A percentile compares a stretch with the other conserved stretches of the same genome.
These are phyloP conservation scores for Dipteronia sinensis DNA, from an alignment of 345 rosid species.

Conservation along the genomic window DNA sequence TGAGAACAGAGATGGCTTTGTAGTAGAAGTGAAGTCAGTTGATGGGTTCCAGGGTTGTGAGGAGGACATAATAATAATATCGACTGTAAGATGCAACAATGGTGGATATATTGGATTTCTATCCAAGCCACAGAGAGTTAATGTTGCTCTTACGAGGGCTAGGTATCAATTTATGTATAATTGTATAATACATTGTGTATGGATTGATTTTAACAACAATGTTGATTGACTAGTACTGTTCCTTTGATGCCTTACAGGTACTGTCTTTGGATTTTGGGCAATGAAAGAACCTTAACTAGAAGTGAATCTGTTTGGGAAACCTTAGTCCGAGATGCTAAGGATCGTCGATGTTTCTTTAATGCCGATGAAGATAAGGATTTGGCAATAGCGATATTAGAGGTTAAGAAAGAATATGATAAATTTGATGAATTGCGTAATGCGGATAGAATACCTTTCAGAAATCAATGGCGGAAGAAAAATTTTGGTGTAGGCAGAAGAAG, in stretches of 20 bases:
- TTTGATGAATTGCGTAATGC: conserved; percentile 35
- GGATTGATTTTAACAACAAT: background rate
- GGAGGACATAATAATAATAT: conserved; percentile 3
- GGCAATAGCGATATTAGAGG: conserved; percentile 30
- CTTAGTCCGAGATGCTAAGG: conserved; percentile 41
- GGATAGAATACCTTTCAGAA: too few relatives aligned
- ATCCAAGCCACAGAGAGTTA: background rate
- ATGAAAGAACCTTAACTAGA: conserved; percentile 35
- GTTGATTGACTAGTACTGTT: background rate
- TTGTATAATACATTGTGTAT: background rate
- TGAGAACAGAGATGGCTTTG: background rate
- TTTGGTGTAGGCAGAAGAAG: background rate
- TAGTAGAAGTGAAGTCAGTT: background rate
- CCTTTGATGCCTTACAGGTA: conserved; percentile 26
- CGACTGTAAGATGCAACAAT: background rate
- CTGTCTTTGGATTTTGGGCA: conserved; percentile 57
- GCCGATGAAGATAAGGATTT: conserved; percentile 42
- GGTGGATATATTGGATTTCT: conserved; percentile 6
- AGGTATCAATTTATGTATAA: conserved; percentile 30
- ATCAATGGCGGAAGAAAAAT: too few relatives aligned
- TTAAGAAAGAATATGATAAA: conserved; percentile 36
- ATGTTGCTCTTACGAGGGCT: conserved; percentile 45
- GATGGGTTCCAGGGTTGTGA: conserved; percentile 9
- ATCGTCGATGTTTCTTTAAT: conserved; percentile 42
- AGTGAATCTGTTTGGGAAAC: conserved; percentile 39